Evolutionary conservation across 179 eudicot genomes (phyloP), one percentile per base, ranked within the genome.

Genomic region (Beta lomatogona): DNA sequence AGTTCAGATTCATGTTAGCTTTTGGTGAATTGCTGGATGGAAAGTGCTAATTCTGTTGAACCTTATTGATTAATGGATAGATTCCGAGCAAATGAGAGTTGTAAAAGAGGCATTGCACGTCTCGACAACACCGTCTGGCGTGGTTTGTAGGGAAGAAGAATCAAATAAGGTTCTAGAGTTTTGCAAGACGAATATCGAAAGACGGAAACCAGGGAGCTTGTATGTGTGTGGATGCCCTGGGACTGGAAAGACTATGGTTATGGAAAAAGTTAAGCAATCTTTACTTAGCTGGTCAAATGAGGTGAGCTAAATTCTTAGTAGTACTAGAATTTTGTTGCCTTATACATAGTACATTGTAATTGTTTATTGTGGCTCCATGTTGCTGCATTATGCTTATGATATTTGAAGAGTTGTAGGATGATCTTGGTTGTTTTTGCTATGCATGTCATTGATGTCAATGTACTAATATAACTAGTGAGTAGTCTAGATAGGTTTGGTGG

Each of bases 141-240:
- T 90, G 54, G 85, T 93, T 10, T 96, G 99, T 83, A 88, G 99
- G 65, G 98, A 96, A 84, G 86, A 90, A 63, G 99, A 96, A 86
- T 88, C 88, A 70, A 86, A 78, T 54, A 91, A 81, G 89, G 85
- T 93, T 82, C 61, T 92, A 82, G 92, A 89, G n/a, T 96, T 96
- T 80, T 93, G 98, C 82, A 94, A 93, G 89, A 80, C 78, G 55
- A 89, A 88, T 74, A 83, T 96, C 66, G 88, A 93, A 79, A 77
- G 81, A 76, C 88, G 86, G 80, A 96, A 88, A 79, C 78, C 99
- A 1, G 98, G 96, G 82, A 93, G 97, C 85, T 85, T 96, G 73
- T 96, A 94, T 79, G 82, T 88, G 3, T 96, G 99, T 86, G 99
- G 99, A 60, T 94, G 96, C 50, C 99, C 99, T 9, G 98, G 99